These are phyloP conservation scores for Saprolegnia parasitica DNA, from an alignment of 352 stramenopile genomes.

Conservation along the genomic window DNA sequence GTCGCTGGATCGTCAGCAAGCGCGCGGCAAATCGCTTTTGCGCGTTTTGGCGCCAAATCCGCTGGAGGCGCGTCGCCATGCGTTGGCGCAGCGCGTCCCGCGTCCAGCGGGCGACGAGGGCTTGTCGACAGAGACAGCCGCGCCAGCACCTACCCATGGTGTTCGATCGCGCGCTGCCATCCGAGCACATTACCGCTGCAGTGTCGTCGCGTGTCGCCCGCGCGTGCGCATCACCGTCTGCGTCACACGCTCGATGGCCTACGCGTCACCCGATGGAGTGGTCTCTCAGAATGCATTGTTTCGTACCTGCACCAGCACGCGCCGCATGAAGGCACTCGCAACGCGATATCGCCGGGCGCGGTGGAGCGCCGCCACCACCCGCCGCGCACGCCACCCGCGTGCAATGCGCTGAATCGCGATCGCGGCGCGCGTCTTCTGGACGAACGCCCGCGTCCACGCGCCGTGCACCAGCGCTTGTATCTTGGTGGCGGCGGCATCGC, in stretches of 20 bases:
- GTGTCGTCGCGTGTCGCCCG: neutral
- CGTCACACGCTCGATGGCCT: neutral
- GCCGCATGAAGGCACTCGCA: slow-evolving; percentile 1
- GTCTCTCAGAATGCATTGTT: neutral
- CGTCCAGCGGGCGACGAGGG: slow-evolving; percentile 8
- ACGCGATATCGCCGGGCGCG: neutral
- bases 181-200: slow-evolving; percentile 7
- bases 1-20: slow-evolving; percentile 46
- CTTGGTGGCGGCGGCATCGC: slow-evolving; percentile 37
- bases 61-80: slow-evolving; percentile 62
- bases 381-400: slow-evolving; percentile 42
- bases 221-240: neutral
- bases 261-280: neutral
- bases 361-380: neutral
- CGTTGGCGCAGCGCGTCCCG: slow-evolving; percentile 36
- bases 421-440: slow-evolving; percentile 34
- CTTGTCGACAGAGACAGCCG: neutral
- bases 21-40: slow-evolving; percentile 46
- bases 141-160: slow-evolving; percentile 10
- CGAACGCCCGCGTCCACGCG: slow-evolving; percentile 15
- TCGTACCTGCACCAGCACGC: slow-evolving; percentile 3
- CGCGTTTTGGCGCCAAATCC: slow-evolving; percentile 50
- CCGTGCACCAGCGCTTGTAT: slow-evolving; percentile 57
- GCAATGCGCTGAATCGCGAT: slow-evolving; percentile 54
- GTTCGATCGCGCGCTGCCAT: too few species aligned